These are phyloP conservation scores for Colletotrichum sp. DNA, from an alignment of 2,329 filamentous ascomycete genomes.

Conservation along the genomic window DNA sequence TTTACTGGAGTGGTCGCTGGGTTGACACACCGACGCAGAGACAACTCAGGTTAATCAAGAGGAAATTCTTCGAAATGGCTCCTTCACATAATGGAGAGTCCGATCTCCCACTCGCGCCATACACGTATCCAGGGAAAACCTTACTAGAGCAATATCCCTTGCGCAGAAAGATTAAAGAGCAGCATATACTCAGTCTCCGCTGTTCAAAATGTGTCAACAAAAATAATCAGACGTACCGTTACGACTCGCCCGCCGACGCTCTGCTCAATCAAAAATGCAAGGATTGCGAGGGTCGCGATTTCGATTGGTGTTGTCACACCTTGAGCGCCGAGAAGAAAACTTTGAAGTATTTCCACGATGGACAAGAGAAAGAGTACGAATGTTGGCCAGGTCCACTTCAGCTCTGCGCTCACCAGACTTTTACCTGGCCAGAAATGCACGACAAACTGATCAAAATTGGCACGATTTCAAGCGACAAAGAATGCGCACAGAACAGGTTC, in stretches of 20 bases:
- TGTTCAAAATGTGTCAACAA: background rate
- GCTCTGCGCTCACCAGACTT: background rate
- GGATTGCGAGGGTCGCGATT: too few species aligned
- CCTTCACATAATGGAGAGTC: too few species aligned
- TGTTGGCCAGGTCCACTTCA: background rate
- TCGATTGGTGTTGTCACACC: too few species aligned
- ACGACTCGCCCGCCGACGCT: background rate
- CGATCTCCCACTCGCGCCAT: background rate
- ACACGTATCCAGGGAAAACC: background rate
- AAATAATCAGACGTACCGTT: background rate
- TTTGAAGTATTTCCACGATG: too few species aligned
- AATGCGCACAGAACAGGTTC: background rate
- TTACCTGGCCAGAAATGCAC: background rate
- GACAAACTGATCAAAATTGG: background rate
- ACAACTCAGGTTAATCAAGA: background rate
- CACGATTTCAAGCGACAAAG: background rate
- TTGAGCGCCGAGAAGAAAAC: too few species aligned
- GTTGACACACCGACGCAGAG: too few species aligned
- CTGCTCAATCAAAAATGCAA: background rate
- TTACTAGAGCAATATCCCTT: background rate
- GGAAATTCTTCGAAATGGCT: background rate
- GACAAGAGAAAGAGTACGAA: too few species aligned
- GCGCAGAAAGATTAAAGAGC: background rate
- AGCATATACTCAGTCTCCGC: background rate
- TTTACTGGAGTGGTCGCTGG: too few species aligned